phyloP scores from a whole-genome alignment of 2,329 filamentous ascomycete genomes.

The Penicillium concentricum region DNA sequence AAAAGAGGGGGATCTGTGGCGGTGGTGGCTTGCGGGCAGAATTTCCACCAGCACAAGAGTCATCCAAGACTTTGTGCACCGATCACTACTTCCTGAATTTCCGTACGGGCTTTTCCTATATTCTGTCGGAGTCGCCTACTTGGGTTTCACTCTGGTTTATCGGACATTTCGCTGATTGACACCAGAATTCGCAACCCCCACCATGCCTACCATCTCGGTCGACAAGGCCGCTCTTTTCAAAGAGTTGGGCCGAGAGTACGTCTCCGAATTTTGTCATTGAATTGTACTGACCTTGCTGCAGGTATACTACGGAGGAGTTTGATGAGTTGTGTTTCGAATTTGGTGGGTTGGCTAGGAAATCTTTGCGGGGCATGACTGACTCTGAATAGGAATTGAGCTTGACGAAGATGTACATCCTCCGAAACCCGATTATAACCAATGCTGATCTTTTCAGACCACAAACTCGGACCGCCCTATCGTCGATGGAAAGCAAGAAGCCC shows the following conservation, averaged over 20 bases:
- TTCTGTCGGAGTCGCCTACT: not conserved
- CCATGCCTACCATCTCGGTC: constrained; percentile 94
- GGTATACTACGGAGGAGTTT: constrained; percentile 89
- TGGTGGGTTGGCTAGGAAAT: constrained; percentile 50
- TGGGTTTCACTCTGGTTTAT: not conserved
- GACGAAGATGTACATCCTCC: constrained; percentile 72
- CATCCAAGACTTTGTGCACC: constrained; percentile 15
- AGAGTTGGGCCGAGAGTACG: constrained; percentile 83
- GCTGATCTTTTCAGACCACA: constrained; percentile 57
- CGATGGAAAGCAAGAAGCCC: constrained; percentile 77
- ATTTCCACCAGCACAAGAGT: constrained; percentile 25
- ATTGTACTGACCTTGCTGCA: constrained; percentile 33
- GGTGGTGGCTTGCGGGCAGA: constrained; percentile 32
- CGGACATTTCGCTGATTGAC: constrained; percentile 1
- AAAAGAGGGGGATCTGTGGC: constrained; percentile 32
- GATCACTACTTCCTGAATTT: constrained; percentile 8
- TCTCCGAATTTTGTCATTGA: constrained; percentile 2
- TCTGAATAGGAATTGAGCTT: constrained; percentile 71
- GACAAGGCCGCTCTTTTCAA: constrained; percentile 96
- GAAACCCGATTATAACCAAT: constrained; percentile 21
- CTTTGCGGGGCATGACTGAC: constrained; percentile 33
- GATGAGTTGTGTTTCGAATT: constrained; percentile 99
- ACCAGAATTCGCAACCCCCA: constrained; percentile 38
- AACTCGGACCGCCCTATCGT: constrained; percentile 70
- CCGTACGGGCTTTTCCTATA: constrained; percentile 3